A percentile compares a stretch with the other conserved stretches of the same genome.
These are phyloP conservation scores for Solanum clarkiae DNA, from an alignment of 257 asterid genomes.

Conservation along the genomic window DNA sequence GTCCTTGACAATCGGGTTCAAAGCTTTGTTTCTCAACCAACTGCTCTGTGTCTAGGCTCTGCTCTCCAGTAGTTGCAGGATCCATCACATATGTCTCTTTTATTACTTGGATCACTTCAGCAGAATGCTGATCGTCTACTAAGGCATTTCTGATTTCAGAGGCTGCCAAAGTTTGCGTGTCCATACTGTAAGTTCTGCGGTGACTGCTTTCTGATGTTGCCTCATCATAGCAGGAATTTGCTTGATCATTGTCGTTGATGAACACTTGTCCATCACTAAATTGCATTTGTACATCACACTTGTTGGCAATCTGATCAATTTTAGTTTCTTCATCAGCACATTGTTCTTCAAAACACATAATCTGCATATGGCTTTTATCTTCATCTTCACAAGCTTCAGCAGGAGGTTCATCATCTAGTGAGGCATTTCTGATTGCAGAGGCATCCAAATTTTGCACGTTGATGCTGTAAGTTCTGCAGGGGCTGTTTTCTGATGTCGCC, in stretches of 20 bases:
- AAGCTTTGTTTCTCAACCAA: neutral
- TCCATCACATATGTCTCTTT: neutral
- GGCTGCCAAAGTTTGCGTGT: constrained; percentile 4
- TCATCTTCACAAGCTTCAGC: neutral
- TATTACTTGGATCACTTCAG: neutral
- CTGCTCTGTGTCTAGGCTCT: neutral
- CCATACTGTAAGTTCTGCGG: neutral
- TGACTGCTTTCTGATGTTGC: neutral
- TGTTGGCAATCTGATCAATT: neutral
- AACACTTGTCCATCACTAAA: neutral
- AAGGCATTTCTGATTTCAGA: neutral
- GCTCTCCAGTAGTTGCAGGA: neutral
- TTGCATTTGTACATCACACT: neutral
- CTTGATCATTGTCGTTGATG: neutral
- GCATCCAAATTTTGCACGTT: constrained; percentile 1
- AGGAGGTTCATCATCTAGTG: neutral
- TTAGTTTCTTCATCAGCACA: neutral
- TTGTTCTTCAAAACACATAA: neutral
- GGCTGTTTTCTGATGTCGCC: neutral
- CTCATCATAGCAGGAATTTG: neutral
- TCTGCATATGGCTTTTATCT: neutral
- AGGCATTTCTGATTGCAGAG: neutral
- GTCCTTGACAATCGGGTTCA: neutral
- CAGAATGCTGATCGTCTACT: neutral
- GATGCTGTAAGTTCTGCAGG: neutral